phyloP scores from a whole-genome alignment of 352 stramenopile genomes.

The Phytophthora nicotianae region DNA sequence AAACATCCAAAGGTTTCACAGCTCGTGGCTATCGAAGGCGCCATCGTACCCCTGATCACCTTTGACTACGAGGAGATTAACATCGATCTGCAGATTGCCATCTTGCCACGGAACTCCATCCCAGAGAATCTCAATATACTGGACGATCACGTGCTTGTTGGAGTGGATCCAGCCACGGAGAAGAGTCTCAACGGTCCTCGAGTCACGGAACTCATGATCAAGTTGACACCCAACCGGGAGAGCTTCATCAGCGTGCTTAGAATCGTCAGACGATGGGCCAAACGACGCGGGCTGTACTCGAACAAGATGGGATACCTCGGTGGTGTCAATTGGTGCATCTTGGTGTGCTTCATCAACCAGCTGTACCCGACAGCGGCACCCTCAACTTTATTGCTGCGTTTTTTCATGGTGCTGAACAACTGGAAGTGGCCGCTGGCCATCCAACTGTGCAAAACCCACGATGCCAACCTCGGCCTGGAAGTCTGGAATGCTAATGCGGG shows the following conservation, averaged over 20 bases:
- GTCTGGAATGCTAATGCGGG: slow-evolving; percentile 90
- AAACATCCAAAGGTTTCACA: slow-evolving; percentile 92
- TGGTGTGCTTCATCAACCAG: slow-evolving; percentile 97
- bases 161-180: slow-evolving; percentile 87
- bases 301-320: slow-evolving; percentile 99
- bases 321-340: slow-evolving; percentile 99
- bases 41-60: slow-evolving; percentile 97
- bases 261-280: slow-evolving; percentile 89
- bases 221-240: slow-evolving; percentile 85
- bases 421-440: slow-evolving; percentile 93
- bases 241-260: slow-evolving; percentile 90
- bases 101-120: slow-evolving; percentile 92
- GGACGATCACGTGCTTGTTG: slow-evolving; percentile 88
- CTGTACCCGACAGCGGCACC: slow-evolving; percentile 87
- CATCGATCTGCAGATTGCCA: slow-evolving; percentile 98
- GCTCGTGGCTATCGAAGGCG: slow-evolving; percentile 86
- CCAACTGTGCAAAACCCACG: slow-evolving; percentile 87
- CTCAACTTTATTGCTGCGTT: slow-evolving; percentile 85
- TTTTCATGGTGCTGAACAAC: slow-evolving; percentile 91
- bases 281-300: slow-evolving; percentile 96
- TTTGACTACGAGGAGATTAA: slow-evolving; percentile 99
- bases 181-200: slow-evolving; percentile 91
- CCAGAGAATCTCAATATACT: slow-evolving; percentile 91
- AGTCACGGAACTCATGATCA: slow-evolving; percentile 93
- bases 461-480: slow-evolving; percentile 85